Conservation (phyloP, 208 protist species). For the Crithidia sp. region DNA sequence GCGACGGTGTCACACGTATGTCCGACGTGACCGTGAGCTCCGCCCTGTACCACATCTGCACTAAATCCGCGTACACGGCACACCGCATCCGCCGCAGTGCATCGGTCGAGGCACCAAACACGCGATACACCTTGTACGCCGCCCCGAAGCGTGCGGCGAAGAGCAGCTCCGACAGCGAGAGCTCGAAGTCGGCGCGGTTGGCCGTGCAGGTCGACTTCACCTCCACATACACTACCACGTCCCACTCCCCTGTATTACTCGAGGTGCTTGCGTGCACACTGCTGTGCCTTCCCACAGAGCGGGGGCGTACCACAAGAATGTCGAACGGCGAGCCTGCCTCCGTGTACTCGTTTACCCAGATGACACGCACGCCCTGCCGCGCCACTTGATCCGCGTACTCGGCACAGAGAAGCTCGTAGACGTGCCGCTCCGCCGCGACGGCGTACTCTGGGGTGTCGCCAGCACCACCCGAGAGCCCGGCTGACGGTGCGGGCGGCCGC, state of each 20-base stretch:
- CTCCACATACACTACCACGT: conserved; percentile 74
- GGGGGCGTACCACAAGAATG: conserved; percentile 61
- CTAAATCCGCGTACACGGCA: conserved; percentile 57
- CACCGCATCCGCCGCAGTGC: conserved; percentile 51
- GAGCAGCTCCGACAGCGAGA: conserved; percentile 80
- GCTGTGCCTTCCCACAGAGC: background rate
- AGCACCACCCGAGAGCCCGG: background rate
- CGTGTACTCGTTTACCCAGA: conserved; percentile 77
- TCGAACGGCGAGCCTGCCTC: conserved; percentile 83
- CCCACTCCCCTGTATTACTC: background rate
- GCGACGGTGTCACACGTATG: conserved; percentile 65
- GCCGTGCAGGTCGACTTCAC: conserved; percentile 82
- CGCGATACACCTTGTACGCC: conserved; percentile 75
- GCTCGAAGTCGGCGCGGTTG: conserved; percentile 72
- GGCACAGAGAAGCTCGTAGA: conserved; percentile 50
- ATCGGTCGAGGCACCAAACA: conserved; percentile 74
- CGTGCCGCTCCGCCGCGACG: conserved; percentile 76
- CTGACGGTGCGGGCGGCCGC: conserved; percentile 17
- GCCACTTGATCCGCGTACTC: conserved; percentile 37
- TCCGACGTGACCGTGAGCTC: conserved; percentile 73
- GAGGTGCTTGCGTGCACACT: background rate
- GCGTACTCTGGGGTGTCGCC: conserved; percentile 52
- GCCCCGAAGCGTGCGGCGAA: conserved; percentile 78
- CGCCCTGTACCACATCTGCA: conserved; percentile 67
- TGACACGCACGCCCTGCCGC: conserved; percentile 42